Base-by-base conservation (phyloP, 306 rosid species). In the Rosa persica region DNA sequence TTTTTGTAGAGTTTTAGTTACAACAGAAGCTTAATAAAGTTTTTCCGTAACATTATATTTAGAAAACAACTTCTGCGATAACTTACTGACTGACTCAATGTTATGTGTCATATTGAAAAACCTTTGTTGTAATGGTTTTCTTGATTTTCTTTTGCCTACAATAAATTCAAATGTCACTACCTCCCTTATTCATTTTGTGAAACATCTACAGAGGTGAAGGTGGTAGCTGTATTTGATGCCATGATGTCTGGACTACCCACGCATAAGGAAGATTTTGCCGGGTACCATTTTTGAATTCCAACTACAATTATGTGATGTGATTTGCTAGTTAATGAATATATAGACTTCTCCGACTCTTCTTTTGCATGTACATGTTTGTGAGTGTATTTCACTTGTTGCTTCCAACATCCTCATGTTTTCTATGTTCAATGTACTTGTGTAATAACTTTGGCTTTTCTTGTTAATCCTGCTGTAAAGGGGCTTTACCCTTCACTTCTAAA, bases 221-320 rank as follows among this genome's bases (percentile, higher is more conserved):
- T 95, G 70, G 98, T 92, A 70, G 90, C 81, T 78, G 98, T 92
- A 48, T 92, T 94, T 84, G 98, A 92, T 87, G 97, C 98, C 58
- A 82, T 90, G 93, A 89, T 88, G 92, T 94, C 98, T 74, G 97
- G 97, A 81, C 89, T 90, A 82, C 95, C 98, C 12, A 81, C 90
- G 17, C 97, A 92, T 85, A 90, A 90, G 85, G 91, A 92, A 86
- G 74, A 60, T 73, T 89, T 89, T 70, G 87, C 80, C 1, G 95
- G 98, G 98, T 94, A 93, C 69, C 69, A 60, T 86, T 70, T 81
- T 36, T 73, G 22, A 78, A 55, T 83, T 81, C 76, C 30, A 17
- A 58, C 55, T 48, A 38, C 72, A 65, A 47, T 74, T 76, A 52
- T 54, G 25, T 65, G 75, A 64, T 80, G n/a, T 20, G 52, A 4